phyloP scores from a whole-genome alignment of 2,329 filamentous ascomycete genomes.

The Colletotrichum shisoi region DNA sequence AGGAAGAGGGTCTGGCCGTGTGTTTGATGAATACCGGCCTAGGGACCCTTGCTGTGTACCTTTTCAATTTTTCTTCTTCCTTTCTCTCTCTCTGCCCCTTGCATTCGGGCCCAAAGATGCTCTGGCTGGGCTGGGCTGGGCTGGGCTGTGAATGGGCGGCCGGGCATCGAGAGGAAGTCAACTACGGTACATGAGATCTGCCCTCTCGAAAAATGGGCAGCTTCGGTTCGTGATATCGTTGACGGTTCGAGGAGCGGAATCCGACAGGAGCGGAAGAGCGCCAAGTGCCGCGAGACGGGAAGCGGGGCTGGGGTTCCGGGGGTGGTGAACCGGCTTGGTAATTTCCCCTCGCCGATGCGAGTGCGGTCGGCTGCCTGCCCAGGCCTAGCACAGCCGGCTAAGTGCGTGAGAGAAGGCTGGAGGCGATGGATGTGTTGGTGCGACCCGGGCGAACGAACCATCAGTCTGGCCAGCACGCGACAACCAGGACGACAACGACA shows the following conservation, averaged over 20 bases:
- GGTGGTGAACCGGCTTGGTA: constrained; percentile 13
- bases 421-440: neutral
- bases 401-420: constrained; percentile 1
- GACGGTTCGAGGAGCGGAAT: neutral
- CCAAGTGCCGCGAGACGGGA: constrained; percentile 27
- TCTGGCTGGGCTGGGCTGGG: neutral
- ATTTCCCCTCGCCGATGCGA: neutral
- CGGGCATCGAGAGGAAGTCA: constrained; percentile 21
- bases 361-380: neutral
- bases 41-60: neutral
- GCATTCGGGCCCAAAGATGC: constrained; percentile 7
- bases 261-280: constrained; percentile 14
- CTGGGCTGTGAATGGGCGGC: no score
- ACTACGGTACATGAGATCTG: constrained; percentile 20
- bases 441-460: neutral
- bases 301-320: constrained; percentile 17
- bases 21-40: constrained; percentile 12
- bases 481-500: neutral
- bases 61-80: constrained; percentile 2
- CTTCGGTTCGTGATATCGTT: constrained; percentile 17
- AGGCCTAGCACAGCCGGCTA: neutral
- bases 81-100: neutral
- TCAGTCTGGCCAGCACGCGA: neutral
- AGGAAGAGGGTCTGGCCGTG: neutral
- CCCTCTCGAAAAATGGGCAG: constrained; percentile 17